Evolutionary conservation across 176 grass and related monocot species (phyloP).

Genomic region (Avena sativa): DNA sequence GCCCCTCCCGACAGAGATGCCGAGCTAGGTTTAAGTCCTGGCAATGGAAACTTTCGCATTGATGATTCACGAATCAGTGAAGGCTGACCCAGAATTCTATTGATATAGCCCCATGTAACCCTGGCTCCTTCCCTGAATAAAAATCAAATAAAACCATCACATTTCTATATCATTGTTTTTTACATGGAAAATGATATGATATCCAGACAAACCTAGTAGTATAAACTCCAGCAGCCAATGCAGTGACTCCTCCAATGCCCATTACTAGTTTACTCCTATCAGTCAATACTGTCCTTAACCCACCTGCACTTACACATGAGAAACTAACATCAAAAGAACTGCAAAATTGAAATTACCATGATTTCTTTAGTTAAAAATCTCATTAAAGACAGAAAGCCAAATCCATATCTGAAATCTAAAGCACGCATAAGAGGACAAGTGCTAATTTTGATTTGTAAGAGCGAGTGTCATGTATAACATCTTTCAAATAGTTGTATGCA

Average conservation of each 20-base stretch:
- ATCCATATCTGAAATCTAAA: constrained; percentile 23
- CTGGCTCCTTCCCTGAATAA: constrained; percentile 88
- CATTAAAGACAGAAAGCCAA: background rate
- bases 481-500: background rate
- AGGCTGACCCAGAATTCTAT: constrained; percentile 92
- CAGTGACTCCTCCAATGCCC: constrained; percentile 91
- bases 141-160: constrained; percentile 35
- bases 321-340: constrained; percentile 35
- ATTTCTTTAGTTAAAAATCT: background rate
- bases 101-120: constrained; percentile 91
- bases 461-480: constrained; percentile 10
- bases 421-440: background rate
- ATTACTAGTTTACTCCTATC: constrained; percentile 84
- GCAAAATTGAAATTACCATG: constrained; percentile 26
- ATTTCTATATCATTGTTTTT: background rate
- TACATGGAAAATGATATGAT: constrained; percentile 16
- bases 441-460: background rate
- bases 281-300: constrained; percentile 74
- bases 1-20: constrained; percentile 39
- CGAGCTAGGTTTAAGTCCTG: constrained; percentile 50
- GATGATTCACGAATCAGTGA: constrained; percentile 98
- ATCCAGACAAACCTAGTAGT: constrained; percentile 77
- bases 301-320: constrained; percentile 65
- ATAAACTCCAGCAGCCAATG: constrained; percentile 88
- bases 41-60: constrained; percentile 77